phyloP scores from a whole-genome alignment of 23 red algal species.

The Gracilaria vermiculophylla region DNA sequence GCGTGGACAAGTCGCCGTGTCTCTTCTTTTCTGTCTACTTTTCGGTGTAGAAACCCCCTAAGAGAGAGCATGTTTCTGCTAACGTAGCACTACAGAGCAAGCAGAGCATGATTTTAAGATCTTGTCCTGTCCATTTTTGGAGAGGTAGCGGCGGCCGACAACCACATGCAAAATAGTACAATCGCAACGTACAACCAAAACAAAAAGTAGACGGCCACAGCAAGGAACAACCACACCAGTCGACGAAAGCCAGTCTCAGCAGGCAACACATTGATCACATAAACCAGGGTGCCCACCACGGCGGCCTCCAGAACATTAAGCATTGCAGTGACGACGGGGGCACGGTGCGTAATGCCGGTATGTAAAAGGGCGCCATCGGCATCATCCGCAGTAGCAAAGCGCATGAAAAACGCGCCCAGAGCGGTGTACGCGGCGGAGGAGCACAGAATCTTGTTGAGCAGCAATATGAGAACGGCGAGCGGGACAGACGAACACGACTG shows the following conservation, averaged over 20 bases:
- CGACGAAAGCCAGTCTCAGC: constrained; percentile 3
- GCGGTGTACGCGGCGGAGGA: background rate
- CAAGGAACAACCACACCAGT: background rate
- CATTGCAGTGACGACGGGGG: background rate
- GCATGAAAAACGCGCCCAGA: background rate
- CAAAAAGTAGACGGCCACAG: background rate
- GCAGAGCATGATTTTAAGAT: background rate
- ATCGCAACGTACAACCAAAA: background rate
- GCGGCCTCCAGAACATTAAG: background rate
- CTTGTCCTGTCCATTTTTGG: background rate
- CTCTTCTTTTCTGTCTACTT: no score
- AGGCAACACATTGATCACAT: background rate
- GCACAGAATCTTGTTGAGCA: background rate
- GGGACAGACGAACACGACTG: background rate
- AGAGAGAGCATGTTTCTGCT: background rate
- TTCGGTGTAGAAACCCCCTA: no score
- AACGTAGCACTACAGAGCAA: background rate
- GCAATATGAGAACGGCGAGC: background rate
- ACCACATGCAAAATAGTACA: background rate
- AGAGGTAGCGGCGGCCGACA: background rate
- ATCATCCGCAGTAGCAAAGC: constrained; percentile 3
- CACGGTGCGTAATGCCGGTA: background rate
- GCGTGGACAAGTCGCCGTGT: no score
- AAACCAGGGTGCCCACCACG: background rate
- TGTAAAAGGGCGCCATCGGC: background rate